Conservation (phyloP, 179 eudicot genomes). For the Patellifolia procumbens region DNA sequence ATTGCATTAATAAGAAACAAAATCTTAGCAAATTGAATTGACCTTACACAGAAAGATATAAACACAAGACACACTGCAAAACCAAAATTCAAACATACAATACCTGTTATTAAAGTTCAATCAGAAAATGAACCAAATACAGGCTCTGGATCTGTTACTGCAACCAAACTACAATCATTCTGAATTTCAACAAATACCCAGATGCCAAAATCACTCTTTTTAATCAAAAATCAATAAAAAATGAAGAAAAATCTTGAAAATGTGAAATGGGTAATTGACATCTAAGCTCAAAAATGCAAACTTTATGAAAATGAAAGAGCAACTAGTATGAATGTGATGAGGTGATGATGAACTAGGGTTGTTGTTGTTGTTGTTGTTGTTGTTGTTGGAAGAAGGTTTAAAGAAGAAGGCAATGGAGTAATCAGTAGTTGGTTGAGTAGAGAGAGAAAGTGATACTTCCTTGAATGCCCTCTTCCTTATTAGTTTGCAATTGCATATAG, state of each 20-base stretch:
- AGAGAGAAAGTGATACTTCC: slow-evolving; percentile 22
- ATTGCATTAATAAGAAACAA: slow-evolving; percentile 11
- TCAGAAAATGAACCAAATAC: slow-evolving; percentile 15
- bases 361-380: too few relatives aligned
- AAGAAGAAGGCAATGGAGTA: slow-evolving; percentile 40
- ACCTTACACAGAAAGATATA: slow-evolving; percentile 11
- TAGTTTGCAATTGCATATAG: slow-evolving; percentile 27
- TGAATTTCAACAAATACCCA: slow-evolving; percentile 31
- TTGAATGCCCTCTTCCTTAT: slow-evolving; percentile 18
- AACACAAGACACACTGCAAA: slow-evolving; percentile 17
- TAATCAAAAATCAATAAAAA: slow-evolving; percentile 20
- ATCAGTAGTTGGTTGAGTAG: slow-evolving; percentile 47
- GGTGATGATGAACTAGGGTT: slow-evolving; percentile 26
- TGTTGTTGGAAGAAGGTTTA: slow-evolving; percentile 40
- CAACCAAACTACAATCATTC: slow-evolving; percentile 22
- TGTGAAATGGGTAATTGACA: not conserved
- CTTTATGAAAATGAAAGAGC: not conserved
- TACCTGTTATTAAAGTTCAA: slow-evolving; percentile 26
- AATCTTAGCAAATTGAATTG: slow-evolving; percentile 20
- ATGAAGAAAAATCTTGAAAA: slow-evolving; percentile 5
- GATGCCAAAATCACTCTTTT: slow-evolving; percentile 29
- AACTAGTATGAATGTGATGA: slow-evolving; percentile 30
- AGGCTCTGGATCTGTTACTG: slow-evolving; percentile 20
- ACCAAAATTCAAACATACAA: not conserved
- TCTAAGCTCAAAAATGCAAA: slow-evolving; percentile 13